Evolutionary conservation across 2,329 filamentous ascomycete species (phyloP).

Genomic region (Ilyonectria destructans): DNA sequence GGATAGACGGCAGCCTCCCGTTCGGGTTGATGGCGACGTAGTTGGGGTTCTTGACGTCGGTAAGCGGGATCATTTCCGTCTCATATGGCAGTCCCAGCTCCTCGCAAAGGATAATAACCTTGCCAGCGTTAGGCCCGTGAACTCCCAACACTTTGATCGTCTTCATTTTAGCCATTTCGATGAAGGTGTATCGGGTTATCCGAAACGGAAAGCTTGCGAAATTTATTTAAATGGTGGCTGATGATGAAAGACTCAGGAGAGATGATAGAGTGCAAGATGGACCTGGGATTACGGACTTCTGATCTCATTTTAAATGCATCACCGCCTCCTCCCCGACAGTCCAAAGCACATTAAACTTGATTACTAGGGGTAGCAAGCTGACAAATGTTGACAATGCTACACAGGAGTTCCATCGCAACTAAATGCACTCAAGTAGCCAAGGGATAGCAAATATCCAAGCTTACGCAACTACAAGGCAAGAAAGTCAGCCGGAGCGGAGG

Average conservation of each 20-base stretch:
- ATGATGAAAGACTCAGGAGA: constrained; percentile 4
- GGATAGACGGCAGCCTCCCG: constrained; percentile 5
- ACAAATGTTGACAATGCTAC: constrained; percentile 3
- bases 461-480: constrained; percentile 5
- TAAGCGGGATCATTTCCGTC: constrained; percentile 5
- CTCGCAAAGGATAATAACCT: constrained; percentile 4
- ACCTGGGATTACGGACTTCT: background rate
- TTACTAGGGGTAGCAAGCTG: constrained; percentile 6
- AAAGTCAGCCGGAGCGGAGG: constrained; percentile 8
- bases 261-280: background rate
- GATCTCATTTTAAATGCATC: constrained; percentile 4
- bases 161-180: constrained; percentile 1
- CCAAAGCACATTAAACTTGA: constrained; percentile 6
- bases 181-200: constrained; percentile 1
- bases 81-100: constrained; percentile 6
- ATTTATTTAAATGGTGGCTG: background rate
- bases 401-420: background rate
- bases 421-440: constrained; percentile 1
- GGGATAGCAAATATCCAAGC: constrained; percentile 3
- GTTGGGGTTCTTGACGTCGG: constrained; percentile 8
- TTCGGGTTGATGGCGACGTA: constrained; percentile 8
- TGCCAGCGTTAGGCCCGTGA: constrained; percentile 2
- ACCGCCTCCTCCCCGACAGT: constrained; percentile 1
- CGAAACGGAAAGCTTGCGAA: constrained; percentile 1
- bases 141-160: constrained; percentile 7